These are phyloP conservation scores for Trichoderma sp. DNA, from an alignment of 2,329 filamentous ascomycete genomes.

Conservation along the genomic window DNA sequence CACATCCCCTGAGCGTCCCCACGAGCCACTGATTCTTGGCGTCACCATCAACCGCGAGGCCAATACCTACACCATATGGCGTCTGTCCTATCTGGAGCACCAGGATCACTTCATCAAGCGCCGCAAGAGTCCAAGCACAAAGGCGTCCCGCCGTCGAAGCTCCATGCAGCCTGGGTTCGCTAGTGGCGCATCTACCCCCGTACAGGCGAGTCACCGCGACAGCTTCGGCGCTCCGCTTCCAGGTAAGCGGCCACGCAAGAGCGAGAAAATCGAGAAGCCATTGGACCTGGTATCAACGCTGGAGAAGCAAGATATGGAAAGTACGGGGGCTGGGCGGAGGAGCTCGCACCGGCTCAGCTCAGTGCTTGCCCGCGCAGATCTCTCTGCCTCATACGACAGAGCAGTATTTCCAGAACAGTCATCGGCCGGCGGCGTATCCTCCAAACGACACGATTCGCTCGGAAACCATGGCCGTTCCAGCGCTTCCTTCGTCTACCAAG, in stretches of 20 bases:
- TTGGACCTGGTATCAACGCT: conserved; percentile 69
- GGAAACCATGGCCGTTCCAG: conserved; percentile 46
- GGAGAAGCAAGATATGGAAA: conserved; percentile 65
- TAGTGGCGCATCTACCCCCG: conserved; percentile 77
- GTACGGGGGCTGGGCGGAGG: conserved; percentile 55
- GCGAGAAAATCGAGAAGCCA: conserved; percentile 54
- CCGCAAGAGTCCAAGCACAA: conserved; percentile 50
- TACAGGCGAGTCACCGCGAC: conserved; percentile 71
- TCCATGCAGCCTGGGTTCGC: conserved; percentile 68
- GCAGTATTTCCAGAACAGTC: conserved; percentile 73
- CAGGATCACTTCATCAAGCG: conserved; percentile 58
- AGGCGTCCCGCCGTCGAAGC: conserved; percentile 58
- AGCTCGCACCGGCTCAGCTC: conserved; percentile 85
- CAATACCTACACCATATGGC: conserved; percentile 82
- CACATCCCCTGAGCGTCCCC: conserved; percentile 39
- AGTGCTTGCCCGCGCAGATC: conserved; percentile 80
- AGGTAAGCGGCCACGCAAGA: conserved; percentile 57
- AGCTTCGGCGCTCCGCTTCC: conserved; percentile 68
- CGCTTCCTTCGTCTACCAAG: conserved; percentile 49
- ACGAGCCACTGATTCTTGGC: conserved; percentile 67
- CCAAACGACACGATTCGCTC: conserved; percentile 73
- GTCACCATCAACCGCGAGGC: conserved; percentile 79
- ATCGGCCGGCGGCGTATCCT: conserved; percentile 47
- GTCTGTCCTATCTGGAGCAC: conserved; percentile 72
- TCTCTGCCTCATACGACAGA: conserved; percentile 82